These are phyloP conservation scores for Hypholoma fasciculare DNA, from an alignment of 768 basidiomycete genomes.

Conservation along the genomic window DNA sequence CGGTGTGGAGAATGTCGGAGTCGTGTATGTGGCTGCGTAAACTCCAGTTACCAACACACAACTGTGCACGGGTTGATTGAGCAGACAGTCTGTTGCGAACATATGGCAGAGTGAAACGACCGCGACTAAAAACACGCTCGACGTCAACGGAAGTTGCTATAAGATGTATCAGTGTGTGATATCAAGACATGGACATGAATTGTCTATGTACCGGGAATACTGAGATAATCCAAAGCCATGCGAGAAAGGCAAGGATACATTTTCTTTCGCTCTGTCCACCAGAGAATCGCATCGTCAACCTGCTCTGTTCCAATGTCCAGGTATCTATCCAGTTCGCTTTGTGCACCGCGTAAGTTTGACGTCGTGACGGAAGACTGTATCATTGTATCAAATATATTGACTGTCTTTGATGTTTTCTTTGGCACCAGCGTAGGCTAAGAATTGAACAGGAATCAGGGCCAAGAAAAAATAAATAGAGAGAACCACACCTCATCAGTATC, in stretches of 20 bases:
- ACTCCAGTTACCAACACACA: slow-evolving; percentile 15
- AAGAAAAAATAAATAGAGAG: no score
- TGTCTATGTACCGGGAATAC: slow-evolving; percentile 16
- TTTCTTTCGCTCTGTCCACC: slow-evolving; percentile 11
- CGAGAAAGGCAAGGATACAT: slow-evolving; percentile 13
- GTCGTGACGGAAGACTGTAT: slow-evolving; percentile 13
- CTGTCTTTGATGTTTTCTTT: background rate
- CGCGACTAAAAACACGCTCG: slow-evolving; percentile 24
- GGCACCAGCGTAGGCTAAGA: no score
- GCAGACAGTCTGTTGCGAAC: slow-evolving; percentile 18
- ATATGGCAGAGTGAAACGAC: slow-evolving; percentile 20
- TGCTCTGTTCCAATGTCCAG: slow-evolving; percentile 24
- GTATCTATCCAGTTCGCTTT: slow-evolving; percentile 14
- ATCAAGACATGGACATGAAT: background rate
- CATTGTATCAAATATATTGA: slow-evolving; percentile 24
- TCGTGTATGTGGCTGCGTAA: background rate
- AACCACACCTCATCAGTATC: no score
- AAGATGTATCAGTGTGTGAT: background rate
- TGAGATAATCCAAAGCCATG: slow-evolving; percentile 19
- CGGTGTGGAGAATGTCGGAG: slow-evolving; percentile 1
- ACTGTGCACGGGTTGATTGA: slow-evolving; percentile 17
- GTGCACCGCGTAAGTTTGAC: slow-evolving; percentile 1
- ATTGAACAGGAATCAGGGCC: no score
- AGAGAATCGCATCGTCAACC: slow-evolving; percentile 12
- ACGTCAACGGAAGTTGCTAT: slow-evolving; percentile 27